phyloP scores from a whole-genome alignment of 257 asterid genomes.

The Solanum stenotomum region DNA sequence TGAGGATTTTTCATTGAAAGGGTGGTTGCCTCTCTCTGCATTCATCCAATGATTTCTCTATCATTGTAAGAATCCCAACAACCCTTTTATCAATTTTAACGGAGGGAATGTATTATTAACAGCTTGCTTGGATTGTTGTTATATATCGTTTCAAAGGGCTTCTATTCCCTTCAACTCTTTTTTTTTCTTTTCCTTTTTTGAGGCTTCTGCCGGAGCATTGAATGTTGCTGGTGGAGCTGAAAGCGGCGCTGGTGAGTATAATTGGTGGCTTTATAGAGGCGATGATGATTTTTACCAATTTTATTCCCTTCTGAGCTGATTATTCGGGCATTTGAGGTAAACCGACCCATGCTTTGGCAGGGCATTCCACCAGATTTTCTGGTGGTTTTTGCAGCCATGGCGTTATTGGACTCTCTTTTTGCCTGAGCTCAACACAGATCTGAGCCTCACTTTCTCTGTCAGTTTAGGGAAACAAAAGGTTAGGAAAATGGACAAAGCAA shows the following conservation, averaged over 20 bases:
- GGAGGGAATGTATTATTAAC: background rate
- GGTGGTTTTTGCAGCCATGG: constrained; percentile 14
- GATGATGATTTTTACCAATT: background rate
- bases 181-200: background rate
- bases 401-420: background rate
- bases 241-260: background rate
- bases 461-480: background rate
- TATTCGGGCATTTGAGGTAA: background rate
- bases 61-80: background rate
- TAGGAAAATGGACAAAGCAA: background rate
- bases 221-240: background rate
- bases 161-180: background rate
- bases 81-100: background rate
- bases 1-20: constrained; percentile 13
- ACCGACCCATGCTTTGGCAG: constrained; percentile 35
- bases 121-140: background rate
- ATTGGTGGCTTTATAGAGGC: background rate
- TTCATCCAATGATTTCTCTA: constrained; percentile 11
- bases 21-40: constrained; percentile 47
- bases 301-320: background rate
- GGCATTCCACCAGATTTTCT: constrained; percentile 19
- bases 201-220: too few relatives aligned
- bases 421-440: background rate
- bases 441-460: background rate
- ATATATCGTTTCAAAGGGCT: background rate